These are phyloP conservation scores for Clonostachys byssicola DNA, from an alignment of 2,329 filamentous ascomycete genomes.

Conservation along the genomic window DNA sequence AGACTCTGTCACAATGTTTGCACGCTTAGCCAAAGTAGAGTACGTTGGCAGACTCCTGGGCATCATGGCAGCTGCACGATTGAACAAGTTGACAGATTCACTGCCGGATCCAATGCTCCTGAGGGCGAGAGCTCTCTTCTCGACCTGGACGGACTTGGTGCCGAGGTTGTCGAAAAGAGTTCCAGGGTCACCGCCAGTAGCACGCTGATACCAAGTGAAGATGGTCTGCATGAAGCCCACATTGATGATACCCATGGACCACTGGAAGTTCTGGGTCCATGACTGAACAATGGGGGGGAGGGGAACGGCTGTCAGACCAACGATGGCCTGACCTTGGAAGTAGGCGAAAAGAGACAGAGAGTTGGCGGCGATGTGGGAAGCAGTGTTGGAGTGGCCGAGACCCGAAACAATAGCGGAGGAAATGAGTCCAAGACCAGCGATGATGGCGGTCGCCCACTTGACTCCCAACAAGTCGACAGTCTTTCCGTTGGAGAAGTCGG, in stretches of 20 bases:
- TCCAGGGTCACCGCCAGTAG: constrained; percentile 82
- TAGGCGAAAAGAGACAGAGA: constrained; percentile 91
- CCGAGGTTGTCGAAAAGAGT: constrained; percentile 71
- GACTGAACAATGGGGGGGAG: constrained; percentile 85
- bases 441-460: constrained; percentile 84
- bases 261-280: constrained; percentile 97
- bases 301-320: constrained; percentile 76
- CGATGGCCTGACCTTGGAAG: constrained; percentile 90
- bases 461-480: constrained; percentile 87
- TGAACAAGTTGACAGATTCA: constrained; percentile 34
- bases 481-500: constrained; percentile 83
- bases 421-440: constrained; percentile 77
- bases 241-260: constrained; percentile 94
- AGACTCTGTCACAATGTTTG: constrained; percentile 46
- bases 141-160: constrained; percentile 77
- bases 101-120: constrained; percentile 20
- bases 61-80: constrained; percentile 50
- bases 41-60: constrained; percentile 28
- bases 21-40: constrained; percentile 46
- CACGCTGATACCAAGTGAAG: constrained; percentile 92
- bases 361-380: constrained; percentile 90
- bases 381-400: constrained; percentile 87
- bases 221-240: constrained; percentile 84
- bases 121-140: constrained; percentile 51
- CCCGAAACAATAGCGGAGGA: constrained; percentile 87